Evolutionary conservation across 805 yeast species (phyloP), one percentile per base, ranked within the genome.

Genomic region (Suhomyces faveliae): DNA sequence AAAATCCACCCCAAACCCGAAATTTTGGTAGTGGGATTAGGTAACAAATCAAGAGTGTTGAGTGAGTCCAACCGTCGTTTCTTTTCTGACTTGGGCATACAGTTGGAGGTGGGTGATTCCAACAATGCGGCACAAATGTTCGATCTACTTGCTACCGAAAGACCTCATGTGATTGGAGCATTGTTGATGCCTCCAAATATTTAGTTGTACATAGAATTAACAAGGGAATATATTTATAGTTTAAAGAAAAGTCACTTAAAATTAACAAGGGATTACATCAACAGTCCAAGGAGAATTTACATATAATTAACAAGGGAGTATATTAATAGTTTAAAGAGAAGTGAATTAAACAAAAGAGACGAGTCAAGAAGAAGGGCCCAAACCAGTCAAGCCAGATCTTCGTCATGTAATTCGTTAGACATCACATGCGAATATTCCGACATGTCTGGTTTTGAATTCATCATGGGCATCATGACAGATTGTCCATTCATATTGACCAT

Each of bases 1-100:
- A 67, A 81, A 5, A 63, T 85, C 1, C 81, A 83, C 61, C 96
- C 96, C 3, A 82, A 83, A 58, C 96, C 96, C 0, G 95, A 88
- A 58, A 70, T 88, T 40, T 56, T 86, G 42, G 83, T 87, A 6
- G 66, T 87, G 13, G 96, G 96, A 1, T 67, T 86, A 20, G 96
- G 96, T 0, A 70, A 71, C 49, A 73, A 77, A 50, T 76, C 87
- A 2, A 72, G 94, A 41, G 73, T 86, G 63, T 68, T 88, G 53
- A 77, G 83, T 29, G 83, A 81, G n/a, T 53, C 62, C 8, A 83
- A 85, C 43, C 69, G 78, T 42, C 63, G 66, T 35, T 65, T 61
- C 50, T 73, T 88, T 49, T 73, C 76, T 21, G 63, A 70, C 5
- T 64, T 84, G 49, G 96, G 96, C 0, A 79, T 87, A n/a, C 84